phyloP scores from a whole-genome alignment of 2,329 filamentous ascomycete genomes.

The Pseudopithomyces maydicus region DNA sequence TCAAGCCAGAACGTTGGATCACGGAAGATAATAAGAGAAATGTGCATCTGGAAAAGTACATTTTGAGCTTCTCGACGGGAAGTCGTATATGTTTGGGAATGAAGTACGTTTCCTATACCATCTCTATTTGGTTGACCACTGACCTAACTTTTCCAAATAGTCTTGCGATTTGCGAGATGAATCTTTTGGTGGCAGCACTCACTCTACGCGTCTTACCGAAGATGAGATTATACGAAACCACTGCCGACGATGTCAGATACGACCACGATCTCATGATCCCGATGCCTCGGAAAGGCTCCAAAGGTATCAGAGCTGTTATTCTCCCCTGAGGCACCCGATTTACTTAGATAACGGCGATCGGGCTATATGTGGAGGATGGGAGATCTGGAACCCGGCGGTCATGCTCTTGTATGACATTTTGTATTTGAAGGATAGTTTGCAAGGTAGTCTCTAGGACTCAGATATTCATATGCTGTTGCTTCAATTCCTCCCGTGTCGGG shows the following conservation, averaged over 20 bases:
- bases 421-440: background rate
- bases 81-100: slow-evolving; percentile 8
- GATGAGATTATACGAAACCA: background rate
- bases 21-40: slow-evolving; percentile 2
- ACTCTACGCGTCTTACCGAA: background rate
- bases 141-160: background rate
- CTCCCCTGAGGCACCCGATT: background rate
- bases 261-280: background rate
- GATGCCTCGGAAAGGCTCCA: background rate
- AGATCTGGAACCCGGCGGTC: background rate
- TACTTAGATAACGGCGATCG: background rate
- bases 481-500: background rate
- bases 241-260: background rate
- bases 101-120: background rate
- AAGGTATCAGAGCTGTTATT: background rate
- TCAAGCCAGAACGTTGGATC: slow-evolving; percentile 32
- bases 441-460: background rate
- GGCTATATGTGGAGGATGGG: background rate
- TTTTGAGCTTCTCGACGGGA: slow-evolving; percentile 17
- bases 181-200: background rate
- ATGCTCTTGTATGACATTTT: background rate
- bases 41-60: slow-evolving; percentile 7
- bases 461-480: background rate
- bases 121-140: background rate
- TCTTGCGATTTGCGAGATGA: background rate